Percentiles rank a stretch among this genome's conserved stretches.
phyloP scores from a whole-genome alignment of 805 yeast genomes.

The Pichia deserticola region DNA sequence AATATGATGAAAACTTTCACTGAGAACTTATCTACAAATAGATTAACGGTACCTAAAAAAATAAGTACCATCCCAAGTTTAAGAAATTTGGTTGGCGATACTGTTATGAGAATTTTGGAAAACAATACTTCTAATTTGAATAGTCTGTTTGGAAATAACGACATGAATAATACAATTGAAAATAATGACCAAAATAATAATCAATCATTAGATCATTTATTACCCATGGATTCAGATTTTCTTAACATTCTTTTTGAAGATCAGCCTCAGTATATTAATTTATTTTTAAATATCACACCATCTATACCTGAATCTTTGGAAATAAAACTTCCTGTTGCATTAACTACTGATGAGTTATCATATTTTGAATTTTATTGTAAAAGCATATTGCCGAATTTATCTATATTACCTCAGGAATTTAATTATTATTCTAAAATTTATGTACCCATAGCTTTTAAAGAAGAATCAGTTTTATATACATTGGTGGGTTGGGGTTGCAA shows the following conservation, averaged over 20 bases:
- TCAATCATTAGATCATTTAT: slow-evolving; percentile 4
- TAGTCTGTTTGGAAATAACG: slow-evolving; percentile 4
- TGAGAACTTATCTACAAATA: background rate
- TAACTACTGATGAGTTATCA: slow-evolving; percentile 13
- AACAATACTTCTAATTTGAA: slow-evolving; percentile 7
- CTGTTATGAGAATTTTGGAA: slow-evolving; percentile 11
- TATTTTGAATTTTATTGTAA: slow-evolving; percentile 42
- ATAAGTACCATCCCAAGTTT: slow-evolving; percentile 7
- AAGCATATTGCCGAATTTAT: slow-evolving; percentile 38
- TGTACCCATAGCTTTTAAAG: slow-evolving; percentile 45
- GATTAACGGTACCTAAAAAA: background rate
- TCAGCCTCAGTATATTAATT: slow-evolving; percentile 11
- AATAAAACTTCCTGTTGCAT: slow-evolving; percentile 16
- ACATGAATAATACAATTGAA: background rate
- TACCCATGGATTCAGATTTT: slow-evolving; percentile 10
- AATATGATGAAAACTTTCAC: background rate
- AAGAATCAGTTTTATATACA: slow-evolving; percentile 40
- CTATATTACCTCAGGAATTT: slow-evolving; percentile 39
- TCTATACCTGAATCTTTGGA: slow-evolving; percentile 10
- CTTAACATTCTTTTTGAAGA: slow-evolving; percentile 8
- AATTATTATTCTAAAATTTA: slow-evolving; percentile 48
- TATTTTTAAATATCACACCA: slow-evolving; percentile 6
- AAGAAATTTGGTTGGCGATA: slow-evolving; percentile 10
- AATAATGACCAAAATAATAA: background rate
- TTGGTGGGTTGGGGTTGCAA: slow-evolving; percentile 51